Conservation (phyloP, 2,329 filamentous ascomycete species). For the Hawksworthiomyces lignivorus region DNA sequence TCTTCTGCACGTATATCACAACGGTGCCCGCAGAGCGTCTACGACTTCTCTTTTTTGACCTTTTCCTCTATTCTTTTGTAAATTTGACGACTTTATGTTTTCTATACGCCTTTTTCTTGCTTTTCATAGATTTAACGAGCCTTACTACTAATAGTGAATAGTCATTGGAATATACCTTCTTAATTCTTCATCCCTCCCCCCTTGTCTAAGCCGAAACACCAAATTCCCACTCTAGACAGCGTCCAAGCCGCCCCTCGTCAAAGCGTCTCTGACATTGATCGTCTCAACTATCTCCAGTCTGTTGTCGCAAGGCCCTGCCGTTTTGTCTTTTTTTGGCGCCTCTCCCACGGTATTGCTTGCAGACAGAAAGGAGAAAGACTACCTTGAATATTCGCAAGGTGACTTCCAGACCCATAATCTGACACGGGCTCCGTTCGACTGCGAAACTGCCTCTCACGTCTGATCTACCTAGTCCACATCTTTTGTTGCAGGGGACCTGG, state of each 20-base stretch:
- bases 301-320: slow-evolving; percentile 20
- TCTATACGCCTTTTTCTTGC: too few species aligned
- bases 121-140: too few species aligned
- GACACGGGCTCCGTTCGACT: slow-evolving; percentile 28
- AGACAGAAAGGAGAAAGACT: too few species aligned
- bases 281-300: slow-evolving; percentile 32
- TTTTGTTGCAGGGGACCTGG: background rate
- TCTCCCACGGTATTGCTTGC: background rate
- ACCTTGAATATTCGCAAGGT: background rate
- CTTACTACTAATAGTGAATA: too few species aligned
- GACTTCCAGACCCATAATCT: slow-evolving; percentile 18
- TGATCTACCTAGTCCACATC: slow-evolving; percentile 18
- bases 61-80: background rate
- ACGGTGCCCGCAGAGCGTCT: too few species aligned
- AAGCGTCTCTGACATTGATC: slow-evolving; percentile 36
- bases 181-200: too few species aligned
- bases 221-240: slow-evolving; percentile 29
- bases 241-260: slow-evolving; percentile 27
- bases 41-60: background rate
- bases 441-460: slow-evolving; percentile 41
- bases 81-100: background rate
- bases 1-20: too few species aligned
- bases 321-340: slow-evolving; percentile 13
- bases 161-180: too few species aligned
- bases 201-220: slow-evolving; percentile 31